Base-by-base conservation (phyloP, 1,284 basidiomycete genomes). In the Blastosporella zonata region DNA sequence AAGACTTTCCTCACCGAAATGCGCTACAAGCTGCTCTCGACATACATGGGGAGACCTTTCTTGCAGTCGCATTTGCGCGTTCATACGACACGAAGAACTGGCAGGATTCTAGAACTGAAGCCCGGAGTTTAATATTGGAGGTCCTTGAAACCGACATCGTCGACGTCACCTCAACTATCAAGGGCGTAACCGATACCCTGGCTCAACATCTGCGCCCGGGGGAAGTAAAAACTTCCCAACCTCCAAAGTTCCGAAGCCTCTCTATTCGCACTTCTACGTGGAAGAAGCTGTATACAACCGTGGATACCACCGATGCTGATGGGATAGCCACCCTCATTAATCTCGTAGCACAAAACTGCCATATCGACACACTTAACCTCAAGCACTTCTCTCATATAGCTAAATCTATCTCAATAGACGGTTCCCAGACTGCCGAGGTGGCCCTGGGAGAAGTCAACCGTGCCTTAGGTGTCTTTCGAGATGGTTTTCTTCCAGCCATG, bases 281-380 rank as follows among this genome's bases (percentile, higher is more conserved):
- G 93, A 70, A 68, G 40, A 78, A 75, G 53, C 69, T 81, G 1
- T 93, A 88, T 60, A 71, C 77, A 8, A 70, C 70, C 3, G 61
- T 92, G 2, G 73, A 78, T 35, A 74, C 77, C 10, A 71, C 68
- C 27, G 87, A 92, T 58, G 62, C 68, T 3, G 72, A 78, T 17
- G 85, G 77, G 0, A 70, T 86, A 25, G 73, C 74, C 6, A 69
- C 69, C 23, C 63, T 93, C 23, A 67, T 93, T 36, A 66, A 72
- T 15, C 68, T 81, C 1, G 67, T 87, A 3, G 72, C 85, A 0
- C 71, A 71, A 18, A 75, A 78, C 15, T 75, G 87, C 1, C 84
- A 91, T 62, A 62, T 93, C 22, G 87, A 90, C 59, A 62, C 68
- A 25, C 68, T 94, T 15, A 72, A 75, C 52, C 58, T 73, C 40